Conservation (phyloP, 2,329 filamentous ascomycete species). For the Epichloe gansuensis region DNA sequence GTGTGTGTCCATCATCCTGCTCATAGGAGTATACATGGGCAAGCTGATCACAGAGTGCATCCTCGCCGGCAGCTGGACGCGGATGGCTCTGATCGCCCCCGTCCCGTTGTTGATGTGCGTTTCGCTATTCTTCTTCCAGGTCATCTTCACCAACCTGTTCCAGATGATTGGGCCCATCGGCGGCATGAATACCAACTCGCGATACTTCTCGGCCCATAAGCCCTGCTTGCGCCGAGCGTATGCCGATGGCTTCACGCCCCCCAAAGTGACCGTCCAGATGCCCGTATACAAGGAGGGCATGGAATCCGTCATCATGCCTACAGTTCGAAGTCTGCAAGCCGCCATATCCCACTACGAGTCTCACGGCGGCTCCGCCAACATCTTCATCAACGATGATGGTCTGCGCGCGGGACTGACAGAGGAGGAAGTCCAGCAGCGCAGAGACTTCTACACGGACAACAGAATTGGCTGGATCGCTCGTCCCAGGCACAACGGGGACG, state of each 20-base stretch:
- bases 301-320: constrained; percentile 33
- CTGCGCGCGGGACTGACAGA: constrained; percentile 37
- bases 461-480: constrained; percentile 34
- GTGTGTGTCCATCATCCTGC: constrained; percentile 23
- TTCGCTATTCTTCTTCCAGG: constrained; percentile 30
- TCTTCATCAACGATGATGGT: constrained; percentile 52
- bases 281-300: constrained; percentile 30
- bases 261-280: constrained; percentile 22
- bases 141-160: constrained; percentile 25
- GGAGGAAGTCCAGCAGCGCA: constrained; percentile 26
- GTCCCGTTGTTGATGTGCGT: constrained; percentile 24
- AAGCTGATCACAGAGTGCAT: constrained; percentile 26
- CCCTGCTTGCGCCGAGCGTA: constrained; percentile 21
- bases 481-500: constrained; percentile 32
- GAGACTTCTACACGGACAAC: constrained; percentile 37
- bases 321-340: constrained; percentile 32
- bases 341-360: constrained; percentile 38
- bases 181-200: constrained; percentile 28
- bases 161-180: constrained; percentile 38
- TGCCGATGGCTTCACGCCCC: constrained; percentile 19
- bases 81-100: constrained; percentile 22
- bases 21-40: constrained; percentile 24
- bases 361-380: constrained; percentile 31
- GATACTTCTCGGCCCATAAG: constrained; percentile 29
- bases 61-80: constrained; percentile 24